Evolutionary conservation across 73 alveolate species (phyloP).

Genomic region (Tetrahymena borealis): DNA sequence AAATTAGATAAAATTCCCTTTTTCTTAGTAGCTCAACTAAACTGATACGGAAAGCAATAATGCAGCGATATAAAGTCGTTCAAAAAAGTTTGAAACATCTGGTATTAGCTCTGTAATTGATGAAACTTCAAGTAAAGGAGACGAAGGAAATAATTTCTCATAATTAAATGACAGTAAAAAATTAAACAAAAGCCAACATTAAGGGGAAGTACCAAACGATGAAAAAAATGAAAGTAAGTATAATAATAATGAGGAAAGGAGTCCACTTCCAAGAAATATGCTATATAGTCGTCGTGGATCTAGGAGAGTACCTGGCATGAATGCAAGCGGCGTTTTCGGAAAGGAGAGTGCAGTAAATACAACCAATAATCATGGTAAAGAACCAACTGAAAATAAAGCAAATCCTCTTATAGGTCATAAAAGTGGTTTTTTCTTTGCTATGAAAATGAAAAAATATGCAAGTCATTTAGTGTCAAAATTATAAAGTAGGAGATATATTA

Average conservation of each 20-base stretch:
- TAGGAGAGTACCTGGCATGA: background rate
- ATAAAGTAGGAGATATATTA: background rate
- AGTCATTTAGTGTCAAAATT: background rate
- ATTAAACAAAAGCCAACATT: no score
- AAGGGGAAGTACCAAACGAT: no score
- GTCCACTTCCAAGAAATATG: background rate
- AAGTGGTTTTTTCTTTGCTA: background rate
- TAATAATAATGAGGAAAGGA: background rate
- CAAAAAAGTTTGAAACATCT: no score
- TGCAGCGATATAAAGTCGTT: no score
- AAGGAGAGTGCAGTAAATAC: background rate
- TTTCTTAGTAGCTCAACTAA: background rate
- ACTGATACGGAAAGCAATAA: no score
- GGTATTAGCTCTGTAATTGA: no score
- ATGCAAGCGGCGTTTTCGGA: background rate
- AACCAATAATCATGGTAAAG: background rate
- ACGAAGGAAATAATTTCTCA: no score
- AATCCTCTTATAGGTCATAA: background rate
- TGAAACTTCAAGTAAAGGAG: no score
- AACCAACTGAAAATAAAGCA: background rate
- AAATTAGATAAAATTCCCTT: background rate
- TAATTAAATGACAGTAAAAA: no score
- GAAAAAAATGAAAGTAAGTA: background rate
- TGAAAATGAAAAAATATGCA: background rate
- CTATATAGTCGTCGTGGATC: background rate